phyloP scores from a whole-genome alignment of 192 early-diverging fungal genomes.

The Linnemannia exigua region DNA sequence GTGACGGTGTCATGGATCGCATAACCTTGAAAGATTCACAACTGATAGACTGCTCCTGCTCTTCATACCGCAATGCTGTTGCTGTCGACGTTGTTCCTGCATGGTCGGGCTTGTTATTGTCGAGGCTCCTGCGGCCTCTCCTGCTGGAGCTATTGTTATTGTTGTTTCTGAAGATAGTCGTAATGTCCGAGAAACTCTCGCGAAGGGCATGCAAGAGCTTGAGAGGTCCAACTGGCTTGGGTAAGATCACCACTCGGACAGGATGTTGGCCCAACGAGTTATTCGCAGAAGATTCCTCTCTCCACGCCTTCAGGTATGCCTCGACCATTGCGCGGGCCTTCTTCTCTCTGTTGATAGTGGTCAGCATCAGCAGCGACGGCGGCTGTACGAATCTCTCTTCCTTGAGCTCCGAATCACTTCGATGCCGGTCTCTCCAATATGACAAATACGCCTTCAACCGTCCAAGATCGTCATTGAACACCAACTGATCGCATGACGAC shows the following conservation, averaged over 20 bases:
- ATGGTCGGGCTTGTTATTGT: background rate
- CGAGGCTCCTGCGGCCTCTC: background rate
- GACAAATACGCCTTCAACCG: constrained; percentile 22
- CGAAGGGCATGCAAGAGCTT: constrained; percentile 33
- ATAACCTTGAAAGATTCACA: background rate
- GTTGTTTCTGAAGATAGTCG: background rate
- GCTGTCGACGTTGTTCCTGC: too few species aligned
- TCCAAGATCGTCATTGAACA: constrained; percentile 34
- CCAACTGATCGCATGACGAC: constrained; percentile 22
- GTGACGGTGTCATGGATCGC: background rate
- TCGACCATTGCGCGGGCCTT: constrained; percentile 28
- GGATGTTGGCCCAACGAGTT: background rate
- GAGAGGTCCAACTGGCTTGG: constrained; percentile 45
- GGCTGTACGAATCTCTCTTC: background rate
- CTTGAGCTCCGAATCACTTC: background rate
- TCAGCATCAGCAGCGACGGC: constrained; percentile 41
- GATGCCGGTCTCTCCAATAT: constrained; percentile 11
- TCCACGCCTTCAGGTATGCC: constrained; percentile 11
- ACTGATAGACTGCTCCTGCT: background rate
- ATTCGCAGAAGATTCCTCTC: background rate
- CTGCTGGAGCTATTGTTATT: background rate
- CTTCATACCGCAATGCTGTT: too few species aligned
- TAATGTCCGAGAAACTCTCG: constrained; percentile 10
- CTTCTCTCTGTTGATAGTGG: constrained; percentile 28
- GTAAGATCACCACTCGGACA: constrained; percentile 37